Evolutionary conservation across 2,329 filamentous ascomycete genomes (phyloP).

Genomic region (Trichoderma atroviride): DNA sequence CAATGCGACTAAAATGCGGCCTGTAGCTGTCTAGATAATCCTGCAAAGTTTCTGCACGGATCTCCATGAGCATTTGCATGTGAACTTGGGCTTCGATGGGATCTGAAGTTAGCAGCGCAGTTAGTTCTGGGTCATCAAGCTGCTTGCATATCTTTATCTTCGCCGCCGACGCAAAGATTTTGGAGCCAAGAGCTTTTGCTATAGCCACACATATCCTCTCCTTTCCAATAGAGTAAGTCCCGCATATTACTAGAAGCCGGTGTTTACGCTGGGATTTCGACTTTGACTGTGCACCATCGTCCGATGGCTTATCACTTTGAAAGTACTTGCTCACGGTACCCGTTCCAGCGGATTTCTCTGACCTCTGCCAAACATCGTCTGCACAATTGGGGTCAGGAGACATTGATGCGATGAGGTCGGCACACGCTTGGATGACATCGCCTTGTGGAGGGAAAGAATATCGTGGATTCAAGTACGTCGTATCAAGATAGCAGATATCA

Average conservation of each 20-base stretch:
- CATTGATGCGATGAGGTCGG: conserved; percentile 80
- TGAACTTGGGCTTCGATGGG: conserved; percentile 90
- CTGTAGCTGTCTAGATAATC: conserved; percentile 84
- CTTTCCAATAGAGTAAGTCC: conserved; percentile 97
- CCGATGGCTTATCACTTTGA: conserved; percentile 39
- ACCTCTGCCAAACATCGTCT: conserved; percentile 51
- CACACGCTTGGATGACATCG: conserved; percentile 84
- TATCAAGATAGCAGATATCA: conserved; percentile 95
- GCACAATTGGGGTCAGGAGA: conserved; percentile 62
- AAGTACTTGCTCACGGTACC: conserved; percentile 58
- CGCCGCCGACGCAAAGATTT: conserved; percentile 82
- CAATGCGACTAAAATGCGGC: conserved; percentile 79
- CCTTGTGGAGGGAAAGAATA: conserved; percentile 91
- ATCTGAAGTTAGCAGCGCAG: conserved; percentile 74
- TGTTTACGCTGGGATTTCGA: conserved; percentile 41
- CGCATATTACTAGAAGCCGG: conserved; percentile 85
- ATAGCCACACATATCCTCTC: conserved; percentile 94
- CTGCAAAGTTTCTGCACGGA: conserved; percentile 84
- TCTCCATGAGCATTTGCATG: conserved; percentile 96
- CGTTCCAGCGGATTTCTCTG: conserved; percentile 47
- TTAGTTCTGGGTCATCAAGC: conserved; percentile 82
- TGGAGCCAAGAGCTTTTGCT: conserved; percentile 79
- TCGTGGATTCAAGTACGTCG: conserved; percentile 92
- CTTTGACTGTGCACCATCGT: conserved; percentile 37
- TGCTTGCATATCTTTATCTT: conserved; percentile 86